Evolutionary conservation across 2,329 filamentous ascomycete genomes (phyloP).

Genomic region (Xylaria sp.): DNA sequence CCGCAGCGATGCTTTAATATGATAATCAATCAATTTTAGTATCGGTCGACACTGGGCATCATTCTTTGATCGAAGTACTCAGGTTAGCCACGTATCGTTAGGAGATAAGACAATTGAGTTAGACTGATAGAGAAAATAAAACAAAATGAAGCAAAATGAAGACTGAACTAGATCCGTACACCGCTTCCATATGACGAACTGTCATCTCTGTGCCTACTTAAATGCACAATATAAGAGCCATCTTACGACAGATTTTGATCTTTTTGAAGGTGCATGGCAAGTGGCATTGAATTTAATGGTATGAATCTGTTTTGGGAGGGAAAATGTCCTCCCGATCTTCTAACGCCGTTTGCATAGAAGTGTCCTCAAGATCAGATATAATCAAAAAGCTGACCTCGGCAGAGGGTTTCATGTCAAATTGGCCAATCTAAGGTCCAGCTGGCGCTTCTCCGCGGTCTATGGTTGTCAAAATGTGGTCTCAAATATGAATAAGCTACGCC

Average conservation of each 20-base stretch:
- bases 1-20: neutral
- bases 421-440: neutral
- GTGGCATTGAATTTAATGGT: neutral
- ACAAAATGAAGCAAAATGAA: neutral
- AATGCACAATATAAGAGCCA: neutral
- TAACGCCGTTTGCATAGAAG: neutral
- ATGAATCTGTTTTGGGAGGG: neutral
- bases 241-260: neutral
- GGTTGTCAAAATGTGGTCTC: constrained; percentile 4
- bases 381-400: neutral
- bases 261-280: neutral
- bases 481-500: constrained; percentile 12
- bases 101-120: neutral
- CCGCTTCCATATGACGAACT: too few species aligned
- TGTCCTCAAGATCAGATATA: too few species aligned
- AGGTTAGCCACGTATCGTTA: neutral
- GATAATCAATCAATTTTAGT: neutral
- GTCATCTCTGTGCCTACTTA: too few species aligned
- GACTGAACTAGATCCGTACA: neutral
- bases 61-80: neutral
- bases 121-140: neutral
- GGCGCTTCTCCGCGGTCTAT: constrained; percentile 19
- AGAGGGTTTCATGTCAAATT: neutral
- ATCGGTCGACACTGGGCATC: neutral
- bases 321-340: neutral